These are phyloP conservation scores for Brettanomyces custersianus DNA, from an alignment of 805 yeast species.

Conservation along the genomic window DNA sequence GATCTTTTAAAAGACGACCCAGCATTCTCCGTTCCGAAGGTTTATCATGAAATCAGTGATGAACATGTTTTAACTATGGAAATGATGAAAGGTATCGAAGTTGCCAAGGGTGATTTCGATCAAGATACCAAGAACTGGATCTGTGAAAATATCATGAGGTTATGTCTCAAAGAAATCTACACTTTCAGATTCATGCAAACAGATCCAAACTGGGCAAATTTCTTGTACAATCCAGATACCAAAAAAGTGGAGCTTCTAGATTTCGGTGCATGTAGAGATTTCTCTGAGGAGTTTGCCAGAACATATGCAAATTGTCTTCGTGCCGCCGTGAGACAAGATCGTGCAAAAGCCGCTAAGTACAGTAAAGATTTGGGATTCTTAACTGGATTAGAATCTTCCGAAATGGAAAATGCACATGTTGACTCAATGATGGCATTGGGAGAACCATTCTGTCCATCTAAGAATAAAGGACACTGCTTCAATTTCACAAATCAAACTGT, in stretches of 20 bases:
- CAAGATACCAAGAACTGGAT: conserved; percentile 75
- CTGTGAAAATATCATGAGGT: conserved; percentile 76
- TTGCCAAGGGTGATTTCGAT: conserved; percentile 64
- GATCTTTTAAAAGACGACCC: conserved; percentile 52
- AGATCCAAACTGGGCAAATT: conserved; percentile 99
- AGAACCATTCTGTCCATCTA: conserved; percentile 72
- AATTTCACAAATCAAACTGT: conserved; percentile 82
- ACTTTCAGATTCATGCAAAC: conserved; percentile 91
- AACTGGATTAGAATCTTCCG: conserved; percentile 81
- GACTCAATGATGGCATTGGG: conserved; percentile 87
- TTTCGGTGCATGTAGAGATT: conserved; percentile 91
- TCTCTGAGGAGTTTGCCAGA: conserved; percentile 53
- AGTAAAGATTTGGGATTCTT: conserved; percentile 76
- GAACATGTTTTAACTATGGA: conserved; percentile 86
- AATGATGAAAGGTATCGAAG: conserved; percentile 72
- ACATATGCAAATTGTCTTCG: conserved; percentile 66
- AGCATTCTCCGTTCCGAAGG: conserved; percentile 72
- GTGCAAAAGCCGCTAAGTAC: conserved; percentile 50
- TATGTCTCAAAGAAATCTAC: conserved; percentile 80
- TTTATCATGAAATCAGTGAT: conserved; percentile 68
- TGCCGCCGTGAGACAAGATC: conserved; percentile 65
- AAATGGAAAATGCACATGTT: conserved; percentile 87
- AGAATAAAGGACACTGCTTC: conserved; percentile 41
- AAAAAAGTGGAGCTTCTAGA: conserved; percentile 77
- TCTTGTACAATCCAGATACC: conserved; percentile 67